Evolutionary conservation across 73 alveolate genomes (phyloP), one percentile per base, ranked within the genome.

Genomic region (Diophrys appendiculata): DNA sequence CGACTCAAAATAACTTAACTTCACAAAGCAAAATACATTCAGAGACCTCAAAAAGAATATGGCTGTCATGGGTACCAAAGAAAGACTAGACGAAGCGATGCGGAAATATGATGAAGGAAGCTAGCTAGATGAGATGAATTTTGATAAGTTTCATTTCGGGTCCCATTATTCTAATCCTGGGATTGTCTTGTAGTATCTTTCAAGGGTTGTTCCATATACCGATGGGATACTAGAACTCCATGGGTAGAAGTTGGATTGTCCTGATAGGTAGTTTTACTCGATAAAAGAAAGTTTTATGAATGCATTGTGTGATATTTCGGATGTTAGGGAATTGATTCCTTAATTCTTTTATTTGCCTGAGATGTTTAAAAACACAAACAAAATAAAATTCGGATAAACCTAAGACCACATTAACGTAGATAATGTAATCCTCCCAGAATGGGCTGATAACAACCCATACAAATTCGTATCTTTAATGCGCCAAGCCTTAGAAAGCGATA

Each of bases 321-420:
- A 97, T 89, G 96, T 95, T 0, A 83, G 99, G 75, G 99, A 97
- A 85, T 78, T 97, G 52, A 93, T 95, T 71, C 99, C 99, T 11
- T 99, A 97, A 83, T 93, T 97, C 83, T 96, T 76, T 84, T 97
- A 78, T 89, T 83, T 87, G 29, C 99, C 99, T 73, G 99, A 97
- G 79, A 67, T 94, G 84, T 94, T 94, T 60, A 11, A 72, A 68
- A 84, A 93, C 53, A 87, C 78, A 67, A 52, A 52, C 13, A 31
- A 67, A 18, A 72, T 86, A 32, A 72, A 70, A 0, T 92, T 94
- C 83, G 99, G 99, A 28, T 52, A 52, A 26, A 90, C 86, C 65
- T 90, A 94, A 90, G 89, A 95, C 35, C 96, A 96, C 3, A 29
- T 73, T 64, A 83, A 74, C 52, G 98, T 95, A n/a, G 80, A 90